A percentile compares a stretch with the other conserved stretches of the same genome.
Evolutionary conservation across 2,329 filamentous ascomycete species (phyloP).

Genomic region (Xylaria sp.): DNA sequence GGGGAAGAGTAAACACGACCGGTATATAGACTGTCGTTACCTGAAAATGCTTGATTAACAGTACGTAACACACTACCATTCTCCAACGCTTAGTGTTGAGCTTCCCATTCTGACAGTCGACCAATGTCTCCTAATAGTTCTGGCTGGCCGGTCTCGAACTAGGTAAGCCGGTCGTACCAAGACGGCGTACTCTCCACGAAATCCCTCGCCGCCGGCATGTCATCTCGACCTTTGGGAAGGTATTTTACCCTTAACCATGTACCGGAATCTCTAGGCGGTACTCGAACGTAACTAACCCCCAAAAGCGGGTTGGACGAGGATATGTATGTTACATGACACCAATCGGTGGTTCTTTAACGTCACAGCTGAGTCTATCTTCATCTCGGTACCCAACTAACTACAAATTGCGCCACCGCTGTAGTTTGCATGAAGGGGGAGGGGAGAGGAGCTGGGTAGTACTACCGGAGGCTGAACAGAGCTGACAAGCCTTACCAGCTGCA

Average conservation of each 20-base stretch:
- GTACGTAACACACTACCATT: too few relatives aligned
- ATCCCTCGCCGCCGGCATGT: not conserved
- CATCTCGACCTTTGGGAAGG: not conserved
- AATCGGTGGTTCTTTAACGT: not conserved
- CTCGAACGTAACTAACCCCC: not conserved
- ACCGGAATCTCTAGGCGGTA: not conserved
- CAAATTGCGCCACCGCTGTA: not conserved
- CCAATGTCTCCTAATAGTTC: too few relatives aligned
- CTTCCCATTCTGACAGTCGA: too few relatives aligned
- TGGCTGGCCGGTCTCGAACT: too few relatives aligned
- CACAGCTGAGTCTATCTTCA: not conserved
- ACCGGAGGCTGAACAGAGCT: not conserved
- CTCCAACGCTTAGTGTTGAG: too few relatives aligned
- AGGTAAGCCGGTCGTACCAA: too few relatives aligned
- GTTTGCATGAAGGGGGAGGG: not conserved
- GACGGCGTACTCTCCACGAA: constrained; percentile 4
- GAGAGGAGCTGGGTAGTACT: not conserved
- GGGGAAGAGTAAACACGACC: constrained; percentile 3
- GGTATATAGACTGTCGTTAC: not conserved
- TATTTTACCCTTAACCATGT: not conserved
- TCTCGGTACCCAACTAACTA: not conserved
- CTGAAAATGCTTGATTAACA: constrained; percentile 5
- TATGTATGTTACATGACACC: not conserved
- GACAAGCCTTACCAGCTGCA: not conserved
- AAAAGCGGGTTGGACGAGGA: not conserved